A percentile compares a stretch with the other conserved stretches of the same genome.
These are phyloP conservation scores for Selaginella moellendorffii DNA, from an alignment of 75 land plant genomes.

Conservation along the genomic window DNA sequence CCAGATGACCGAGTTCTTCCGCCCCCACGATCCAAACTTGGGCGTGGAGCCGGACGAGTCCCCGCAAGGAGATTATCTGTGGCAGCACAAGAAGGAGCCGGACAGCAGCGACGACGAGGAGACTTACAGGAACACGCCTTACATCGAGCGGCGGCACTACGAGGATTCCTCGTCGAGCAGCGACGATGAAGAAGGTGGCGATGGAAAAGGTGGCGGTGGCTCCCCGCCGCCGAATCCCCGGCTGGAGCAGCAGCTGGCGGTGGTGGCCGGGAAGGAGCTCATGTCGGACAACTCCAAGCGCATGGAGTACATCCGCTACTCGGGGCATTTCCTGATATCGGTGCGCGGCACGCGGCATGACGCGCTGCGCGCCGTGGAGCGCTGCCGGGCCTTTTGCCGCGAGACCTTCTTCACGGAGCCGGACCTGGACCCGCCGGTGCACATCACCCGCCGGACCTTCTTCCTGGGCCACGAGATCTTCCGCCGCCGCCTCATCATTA, in stretches of 20 bases:
- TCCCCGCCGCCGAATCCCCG: neutral
- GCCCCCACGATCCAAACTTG: constrained; percentile 42
- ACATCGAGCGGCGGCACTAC: neutral
- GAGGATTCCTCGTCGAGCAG: neutral
- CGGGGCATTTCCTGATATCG: constrained; percentile 57
- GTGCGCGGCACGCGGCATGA: constrained; percentile 55
- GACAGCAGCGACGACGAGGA: constrained; percentile 10
- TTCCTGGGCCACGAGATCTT: constrained; percentile 64
- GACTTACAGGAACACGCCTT: neutral
- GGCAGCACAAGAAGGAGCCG: neutral
- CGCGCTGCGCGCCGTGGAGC: constrained; percentile 42
- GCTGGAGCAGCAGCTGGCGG: neutral
- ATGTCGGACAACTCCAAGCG: constrained; percentile 48
- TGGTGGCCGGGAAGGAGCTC: neutral
- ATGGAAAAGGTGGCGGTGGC: neutral
- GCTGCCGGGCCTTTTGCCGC: constrained; percentile 46
- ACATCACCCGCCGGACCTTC: constrained; percentile 57
- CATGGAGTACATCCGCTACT: constrained; percentile 57
- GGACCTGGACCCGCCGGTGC: constrained; percentile 62
- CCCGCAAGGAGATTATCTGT: constrained; percentile 3
- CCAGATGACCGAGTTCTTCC: constrained; percentile 47
- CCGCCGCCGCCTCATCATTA: constrained; percentile 44
- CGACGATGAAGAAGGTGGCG: neutral
- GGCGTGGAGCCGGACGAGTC: constrained; percentile 35
- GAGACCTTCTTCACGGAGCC: constrained; percentile 37